phyloP scores from a whole-genome alignment of 1,284 basidiomycete genomes.

The Malassezia vespertilionis region DNA sequence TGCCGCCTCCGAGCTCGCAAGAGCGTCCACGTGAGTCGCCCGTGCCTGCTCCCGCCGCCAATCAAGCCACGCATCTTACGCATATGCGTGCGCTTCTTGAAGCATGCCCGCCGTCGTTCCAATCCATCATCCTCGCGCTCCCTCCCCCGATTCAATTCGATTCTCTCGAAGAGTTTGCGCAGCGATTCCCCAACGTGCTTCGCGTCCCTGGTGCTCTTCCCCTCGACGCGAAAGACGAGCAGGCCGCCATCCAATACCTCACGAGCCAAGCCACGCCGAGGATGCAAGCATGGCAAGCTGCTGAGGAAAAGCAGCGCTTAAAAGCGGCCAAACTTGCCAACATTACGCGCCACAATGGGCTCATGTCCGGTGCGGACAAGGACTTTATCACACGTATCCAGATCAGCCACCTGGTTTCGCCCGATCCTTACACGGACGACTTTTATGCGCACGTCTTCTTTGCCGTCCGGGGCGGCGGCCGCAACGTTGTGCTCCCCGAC shows the following conservation, averaged over 20 bases:
- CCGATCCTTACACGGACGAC: slow-evolving; percentile 89
- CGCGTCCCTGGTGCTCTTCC: background rate
- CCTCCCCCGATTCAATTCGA: slow-evolving; percentile 45
- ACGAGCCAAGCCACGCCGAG: slow-evolving; percentile 24
- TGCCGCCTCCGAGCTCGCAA: slow-evolving; percentile 19
- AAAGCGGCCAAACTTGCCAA: slow-evolving; percentile 43
- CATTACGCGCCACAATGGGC: slow-evolving; percentile 86
- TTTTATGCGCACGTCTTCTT: slow-evolving; percentile 96
- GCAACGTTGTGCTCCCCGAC: slow-evolving; percentile 11
- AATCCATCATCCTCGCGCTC: slow-evolving; percentile 32
- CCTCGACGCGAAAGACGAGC: slow-evolving; percentile 18
- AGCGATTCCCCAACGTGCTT: slow-evolving; percentile 33
- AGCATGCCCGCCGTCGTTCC: slow-evolving; percentile 35
- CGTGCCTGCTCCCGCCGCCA: no score
- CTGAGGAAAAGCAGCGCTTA: slow-evolving; percentile 29
- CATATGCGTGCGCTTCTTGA: slow-evolving; percentile 39
- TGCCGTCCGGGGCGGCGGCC: slow-evolving; percentile 58
- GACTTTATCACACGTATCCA: slow-evolving; percentile 99
- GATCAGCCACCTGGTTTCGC: slow-evolving; percentile 78
- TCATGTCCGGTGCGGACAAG: slow-evolving; percentile 98
- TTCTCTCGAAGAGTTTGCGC: slow-evolving; percentile 33
- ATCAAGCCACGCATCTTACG: slow-evolving; percentile 35
- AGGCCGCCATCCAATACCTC: slow-evolving; percentile 33
- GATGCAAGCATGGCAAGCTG: slow-evolving; percentile 28
- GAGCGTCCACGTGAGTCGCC: no score